Evolutionary conservation across 169 alveolate genomes (phyloP).

Genomic region (Eimeria tenella): DNA sequence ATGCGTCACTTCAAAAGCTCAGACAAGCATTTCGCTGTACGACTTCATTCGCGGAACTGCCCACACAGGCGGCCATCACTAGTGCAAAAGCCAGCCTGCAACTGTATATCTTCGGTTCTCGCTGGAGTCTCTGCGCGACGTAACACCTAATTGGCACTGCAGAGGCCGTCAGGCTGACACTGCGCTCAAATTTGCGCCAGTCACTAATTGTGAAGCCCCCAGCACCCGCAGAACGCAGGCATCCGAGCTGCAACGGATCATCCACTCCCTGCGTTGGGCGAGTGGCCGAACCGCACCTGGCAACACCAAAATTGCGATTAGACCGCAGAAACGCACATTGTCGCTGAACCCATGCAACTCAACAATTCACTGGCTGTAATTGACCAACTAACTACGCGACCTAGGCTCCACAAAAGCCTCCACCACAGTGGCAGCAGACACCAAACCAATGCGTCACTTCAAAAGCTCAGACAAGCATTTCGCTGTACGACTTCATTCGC

Average conservation of each 20-base stretch:
- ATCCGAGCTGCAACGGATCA: not conserved
- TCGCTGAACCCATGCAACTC: not conserved
- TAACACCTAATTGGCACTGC: conserved; percentile 34
- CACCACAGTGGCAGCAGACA: too few species aligned
- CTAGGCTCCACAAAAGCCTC: not conserved
- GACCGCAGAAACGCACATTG: too few species aligned
- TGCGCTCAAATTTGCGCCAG: conserved; percentile 39
- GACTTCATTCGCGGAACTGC: too few species aligned
- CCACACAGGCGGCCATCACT: too few species aligned
- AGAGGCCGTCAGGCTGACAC: conserved; percentile 42
- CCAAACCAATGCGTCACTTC: too few species aligned
- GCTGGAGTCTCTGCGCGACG: conserved; percentile 21
- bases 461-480: too few species aligned
- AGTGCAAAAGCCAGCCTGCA: too few species aligned
- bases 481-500: too few species aligned
- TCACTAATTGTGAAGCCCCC: not conserved
- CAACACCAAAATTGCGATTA: not conserved
- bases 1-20: too few species aligned
- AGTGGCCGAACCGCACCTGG: conserved; percentile 31
- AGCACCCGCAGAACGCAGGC: conserved; percentile 43
- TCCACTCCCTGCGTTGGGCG: not conserved
- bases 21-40: too few species aligned
- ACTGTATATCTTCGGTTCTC: not conserved
- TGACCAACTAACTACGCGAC: not conserved
- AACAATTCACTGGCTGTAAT: not conserved